These are phyloP conservation scores for Torulaspora quercuum DNA, from an alignment of 805 yeast genomes.

Conservation along the genomic window DNA sequence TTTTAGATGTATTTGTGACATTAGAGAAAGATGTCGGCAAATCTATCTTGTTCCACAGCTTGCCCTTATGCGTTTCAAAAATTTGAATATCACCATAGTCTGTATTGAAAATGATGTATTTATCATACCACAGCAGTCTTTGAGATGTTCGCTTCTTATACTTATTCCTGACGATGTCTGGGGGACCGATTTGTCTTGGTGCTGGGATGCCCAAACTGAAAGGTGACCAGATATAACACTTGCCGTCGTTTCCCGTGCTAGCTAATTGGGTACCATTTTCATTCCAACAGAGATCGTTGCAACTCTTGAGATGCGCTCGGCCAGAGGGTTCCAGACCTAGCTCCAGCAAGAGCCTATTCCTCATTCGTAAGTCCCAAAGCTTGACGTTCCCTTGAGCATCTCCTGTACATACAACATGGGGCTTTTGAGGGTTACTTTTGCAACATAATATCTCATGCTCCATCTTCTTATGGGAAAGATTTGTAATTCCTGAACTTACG, in stretches of 20 bases:
- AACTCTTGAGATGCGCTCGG: constrained; percentile 73
- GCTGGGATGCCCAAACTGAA: constrained; percentile 14
- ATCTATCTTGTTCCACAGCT: constrained; percentile 29
- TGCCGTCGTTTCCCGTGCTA: constrained; percentile 77
- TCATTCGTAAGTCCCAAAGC: constrained; percentile 75
- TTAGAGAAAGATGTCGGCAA: constrained; percentile 11
- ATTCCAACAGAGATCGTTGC: constrained; percentile 77
- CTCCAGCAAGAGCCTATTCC: constrained; percentile 27
- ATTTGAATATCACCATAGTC: constrained; percentile 31
- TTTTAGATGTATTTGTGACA: constrained; percentile 4
- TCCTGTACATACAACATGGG: constrained; percentile 68
- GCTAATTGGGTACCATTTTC: constrained; percentile 58
- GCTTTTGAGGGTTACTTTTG: constrained; percentile 69
- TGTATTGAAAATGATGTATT: constrained; percentile 25
- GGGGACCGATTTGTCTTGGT: constrained; percentile 23
- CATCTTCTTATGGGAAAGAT: constrained; percentile 59
- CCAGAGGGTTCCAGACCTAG: constrained; percentile 19
- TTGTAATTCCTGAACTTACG: constrained; percentile 67
- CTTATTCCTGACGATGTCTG: constrained; percentile 24
- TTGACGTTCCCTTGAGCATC: constrained; percentile 77
- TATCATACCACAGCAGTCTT: constrained; percentile 23
- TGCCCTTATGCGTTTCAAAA: constrained; percentile 21
- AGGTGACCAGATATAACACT: constrained; percentile 64
- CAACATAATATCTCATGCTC: constrained; percentile 39
- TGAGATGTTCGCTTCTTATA: constrained; percentile 28